Conservation (phyloP, 2,329 filamentous ascomycete genomes). For the Penicillium sp. region DNA sequence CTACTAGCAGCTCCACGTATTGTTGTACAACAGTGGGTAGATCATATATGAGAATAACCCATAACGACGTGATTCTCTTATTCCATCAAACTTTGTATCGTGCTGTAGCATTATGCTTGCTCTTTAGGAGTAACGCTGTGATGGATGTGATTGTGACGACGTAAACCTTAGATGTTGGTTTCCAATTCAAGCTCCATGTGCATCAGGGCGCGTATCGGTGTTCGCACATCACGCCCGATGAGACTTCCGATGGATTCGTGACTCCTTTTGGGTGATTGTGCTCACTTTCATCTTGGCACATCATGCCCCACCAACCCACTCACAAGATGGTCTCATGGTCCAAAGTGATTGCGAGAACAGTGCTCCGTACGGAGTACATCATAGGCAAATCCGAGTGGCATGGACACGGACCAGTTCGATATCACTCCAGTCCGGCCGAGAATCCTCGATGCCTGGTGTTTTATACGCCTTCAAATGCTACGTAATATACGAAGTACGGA, state of each 20-base stretch:
- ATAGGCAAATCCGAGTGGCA: background rate
- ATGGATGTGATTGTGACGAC: constrained; percentile 1
- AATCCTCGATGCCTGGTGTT: constrained; percentile 3
- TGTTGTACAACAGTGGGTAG: too few species aligned
- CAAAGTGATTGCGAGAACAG: background rate
- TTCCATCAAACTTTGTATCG: background rate
- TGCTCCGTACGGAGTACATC: background rate
- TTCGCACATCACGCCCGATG: constrained; percentile 12
- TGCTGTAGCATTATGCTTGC: background rate
- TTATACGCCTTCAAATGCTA: background rate
- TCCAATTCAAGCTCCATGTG: constrained; percentile 17
- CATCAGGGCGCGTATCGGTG: constrained; percentile 16
- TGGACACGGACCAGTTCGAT: constrained; percentile 1
- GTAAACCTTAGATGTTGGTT: background rate
- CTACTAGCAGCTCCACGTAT: background rate
- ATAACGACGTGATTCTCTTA: constrained; percentile 16
- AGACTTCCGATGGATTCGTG: background rate
- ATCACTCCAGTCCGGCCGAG: constrained; percentile 9
- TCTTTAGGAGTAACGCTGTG: background rate
- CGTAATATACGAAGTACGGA: background rate
- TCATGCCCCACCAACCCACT: background rate
- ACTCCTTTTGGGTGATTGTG: background rate
- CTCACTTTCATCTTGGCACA: background rate
- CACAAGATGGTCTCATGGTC: background rate
- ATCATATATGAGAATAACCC: background rate